Evolutionary conservation across 257 asterid genomes (phyloP).

Genomic region (Plantago elongata): DNA sequence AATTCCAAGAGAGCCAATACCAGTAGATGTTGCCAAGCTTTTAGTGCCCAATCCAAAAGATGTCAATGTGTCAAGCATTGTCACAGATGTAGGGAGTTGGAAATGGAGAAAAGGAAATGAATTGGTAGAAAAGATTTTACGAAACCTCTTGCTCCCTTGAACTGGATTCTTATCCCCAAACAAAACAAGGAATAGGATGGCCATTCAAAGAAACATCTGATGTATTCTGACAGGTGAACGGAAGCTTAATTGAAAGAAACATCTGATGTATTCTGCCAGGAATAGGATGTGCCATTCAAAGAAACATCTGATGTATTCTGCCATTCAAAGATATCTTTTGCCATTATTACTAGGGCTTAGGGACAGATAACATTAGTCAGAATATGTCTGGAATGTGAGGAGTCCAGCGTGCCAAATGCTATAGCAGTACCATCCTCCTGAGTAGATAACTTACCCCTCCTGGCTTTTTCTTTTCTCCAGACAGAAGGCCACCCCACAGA

Average conservation of each 20-base stretch:
- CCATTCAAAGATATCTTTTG: conserved; percentile 11
- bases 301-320: conserved; percentile 25
- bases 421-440: no score
- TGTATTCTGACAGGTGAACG: conserved; percentile 23
- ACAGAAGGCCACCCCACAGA: not conserved
- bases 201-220: conserved; percentile 24
- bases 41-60: conserved; percentile 23
- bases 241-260: conserved; percentile 15
- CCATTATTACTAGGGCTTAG: no score
- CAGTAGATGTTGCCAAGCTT: conserved; percentile 24
- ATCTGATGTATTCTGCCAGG: conserved; percentile 25
- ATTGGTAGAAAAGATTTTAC: conserved; percentile 19
- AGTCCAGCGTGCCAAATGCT: not conserved
- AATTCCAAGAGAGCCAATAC: conserved; percentile 14
- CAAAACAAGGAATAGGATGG: conserved; percentile 17
- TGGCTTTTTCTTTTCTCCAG: not conserved
- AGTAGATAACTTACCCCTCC: not conserved
- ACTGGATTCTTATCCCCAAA: conserved; percentile 29
- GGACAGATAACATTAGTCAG: not conserved
- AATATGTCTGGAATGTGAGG: not conserved
- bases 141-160: conserved; percentile 20
- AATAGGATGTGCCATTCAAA: conserved; percentile 23
- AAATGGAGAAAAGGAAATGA: conserved; percentile 20
- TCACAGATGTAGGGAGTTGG: conserved; percentile 20
- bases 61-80: conserved; percentile 27